Base-by-base conservation (phyloP, 1,139 yeast genomes). In the Pichia sp. region DNA sequence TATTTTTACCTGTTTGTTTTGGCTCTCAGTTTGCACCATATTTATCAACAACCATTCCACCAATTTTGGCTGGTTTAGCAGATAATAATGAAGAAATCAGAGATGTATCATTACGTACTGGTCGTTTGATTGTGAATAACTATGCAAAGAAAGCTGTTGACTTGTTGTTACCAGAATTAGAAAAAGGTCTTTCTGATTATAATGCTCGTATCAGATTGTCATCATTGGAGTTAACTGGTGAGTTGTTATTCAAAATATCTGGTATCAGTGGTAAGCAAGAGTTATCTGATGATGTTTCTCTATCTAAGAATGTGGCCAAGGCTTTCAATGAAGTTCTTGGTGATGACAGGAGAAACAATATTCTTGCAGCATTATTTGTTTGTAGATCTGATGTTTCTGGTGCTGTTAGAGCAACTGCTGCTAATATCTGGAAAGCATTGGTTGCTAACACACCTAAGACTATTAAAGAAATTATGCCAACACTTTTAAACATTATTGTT, bases 181-280 rank as follows among this genome's bases (percentile, higher is more conserved):
- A 91, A 62, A 71, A 71, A 45, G 99, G 98, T 36, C 69, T 93
- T 60, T 77, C 89, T 39, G 95, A 88, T 61, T 67, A 72, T 49
- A 84, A 79, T 55, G 77, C 85, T 64, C 79, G 97, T 60, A 91
- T 93, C 58, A 79, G 99, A 63, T 71, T 89, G 47, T 84, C 96
- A 2, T 88, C 96, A 28, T 94, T 91, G 40, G 96, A 89, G 64
- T 84, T 93, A 54, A 82, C 96, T n/a, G 98, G 98, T 52, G 98
- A 93, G 54, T 70, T 93, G 56, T 70, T 93, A 53, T 89, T 84
- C 79, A 95, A 91, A 68, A 82, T 91, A 52, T 84, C 96, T 36
- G 98, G 98, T 62, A 80, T 89, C 51, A 74, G 84, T 36, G 79
- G 81, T 50, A 77, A 63, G 60, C 75, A 69, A 57, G 89, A 77